Conservation (phyloP, 192 early-diverging fungal species). For the Umbelopsis ramanniana region DNA sequence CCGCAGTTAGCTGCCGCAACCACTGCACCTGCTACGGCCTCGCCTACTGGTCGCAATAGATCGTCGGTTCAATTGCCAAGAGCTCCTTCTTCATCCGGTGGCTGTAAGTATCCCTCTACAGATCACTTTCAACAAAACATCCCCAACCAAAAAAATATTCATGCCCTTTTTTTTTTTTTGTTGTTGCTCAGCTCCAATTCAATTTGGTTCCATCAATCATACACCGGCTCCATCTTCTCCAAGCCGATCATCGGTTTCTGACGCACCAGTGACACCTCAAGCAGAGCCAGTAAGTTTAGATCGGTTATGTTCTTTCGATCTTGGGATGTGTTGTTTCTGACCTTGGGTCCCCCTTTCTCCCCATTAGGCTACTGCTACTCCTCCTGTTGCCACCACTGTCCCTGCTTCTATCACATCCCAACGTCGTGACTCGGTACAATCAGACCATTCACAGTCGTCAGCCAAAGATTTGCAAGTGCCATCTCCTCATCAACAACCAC, state of each 20-base stretch:
- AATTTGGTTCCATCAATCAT: constrained; percentile 51
- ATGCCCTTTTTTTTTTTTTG: not conserved
- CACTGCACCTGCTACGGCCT: constrained; percentile 8
- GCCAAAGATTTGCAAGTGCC: constrained; percentile 29
- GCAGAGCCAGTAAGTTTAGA: constrained; percentile 26
- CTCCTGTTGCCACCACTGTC: too few species aligned
- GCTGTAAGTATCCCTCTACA: constrained; percentile 17
- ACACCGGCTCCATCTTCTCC: constrained; percentile 32
- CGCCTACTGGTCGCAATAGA: constrained; percentile 20
- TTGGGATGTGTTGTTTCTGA: too few species aligned
- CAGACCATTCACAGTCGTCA: constrained; percentile 34
- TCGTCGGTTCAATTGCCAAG: constrained; percentile 34
- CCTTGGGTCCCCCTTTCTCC: not conserved
- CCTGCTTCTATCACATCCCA: not conserved
- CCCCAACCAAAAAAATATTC: too few species aligned
- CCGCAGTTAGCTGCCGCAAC: constrained; percentile 12
- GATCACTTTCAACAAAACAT: too few species aligned
- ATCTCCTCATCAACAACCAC: constrained; percentile 34
- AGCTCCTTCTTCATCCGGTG: constrained; percentile 35
- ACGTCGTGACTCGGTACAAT: constrained; percentile 34
- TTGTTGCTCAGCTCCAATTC: constrained; percentile 31
- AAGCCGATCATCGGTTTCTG: constrained; percentile 26
- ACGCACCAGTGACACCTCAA: constrained; percentile 30
- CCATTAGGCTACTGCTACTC: too few species aligned
- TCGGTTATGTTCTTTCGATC: not conserved